Percentiles rank a stretch among this genome's conserved stretches.
phyloP scores from a whole-genome alignment of 2,329 filamentous ascomycete genomes.

The Pleoardoris graminearum region DNA sequence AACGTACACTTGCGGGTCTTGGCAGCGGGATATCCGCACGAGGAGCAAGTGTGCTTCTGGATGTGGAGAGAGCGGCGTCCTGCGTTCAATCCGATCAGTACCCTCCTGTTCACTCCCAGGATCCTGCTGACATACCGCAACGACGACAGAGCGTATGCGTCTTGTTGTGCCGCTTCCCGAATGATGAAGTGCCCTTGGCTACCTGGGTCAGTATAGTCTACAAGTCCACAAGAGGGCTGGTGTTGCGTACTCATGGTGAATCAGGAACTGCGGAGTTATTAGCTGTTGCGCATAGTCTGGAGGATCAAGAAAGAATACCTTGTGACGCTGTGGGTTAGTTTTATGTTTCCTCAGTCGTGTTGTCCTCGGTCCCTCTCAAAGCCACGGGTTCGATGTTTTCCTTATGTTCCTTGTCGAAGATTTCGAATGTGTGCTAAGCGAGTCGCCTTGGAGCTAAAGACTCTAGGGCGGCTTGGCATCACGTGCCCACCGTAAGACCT shows the following conservation, averaged over 20 bases:
- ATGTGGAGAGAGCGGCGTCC: conserved; percentile 97
- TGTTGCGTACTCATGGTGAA: conserved; percentile 62
- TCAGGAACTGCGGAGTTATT: conserved; percentile 49
- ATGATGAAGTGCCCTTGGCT: conserved; percentile 62
- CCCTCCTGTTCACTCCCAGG: conserved; percentile 6
- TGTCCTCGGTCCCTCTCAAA: too few species aligned
- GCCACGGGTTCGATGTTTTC: too few species aligned
- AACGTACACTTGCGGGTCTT: conserved; percentile 98
- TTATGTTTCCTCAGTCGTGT: too few species aligned
- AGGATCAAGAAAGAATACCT: conserved; percentile 28
- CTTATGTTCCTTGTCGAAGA: conserved; percentile 3
- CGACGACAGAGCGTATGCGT: conserved; percentile 93
- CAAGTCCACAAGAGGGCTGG: conserved; percentile 25
- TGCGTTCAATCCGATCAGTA: conserved; percentile 48
- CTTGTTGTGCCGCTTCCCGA: conserved; percentile 23
- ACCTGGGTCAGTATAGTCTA: conserved; percentile 52
- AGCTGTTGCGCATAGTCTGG: conserved; percentile 20
- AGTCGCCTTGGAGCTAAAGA: too few species aligned
- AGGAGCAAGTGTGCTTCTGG: conserved; percentile 98
- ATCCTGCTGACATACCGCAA: conserved; percentile 73
- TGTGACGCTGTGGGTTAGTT: conserved; percentile 45
- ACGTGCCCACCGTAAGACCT: too few species aligned
- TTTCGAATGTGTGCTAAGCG: too few species aligned
- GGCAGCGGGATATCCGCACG: conserved; percentile 95
- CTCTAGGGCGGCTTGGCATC: too few species aligned